These are phyloP conservation scores for Verticillium isaacii DNA, from an alignment of 2,329 filamentous ascomycete species.

Conservation along the genomic window DNA sequence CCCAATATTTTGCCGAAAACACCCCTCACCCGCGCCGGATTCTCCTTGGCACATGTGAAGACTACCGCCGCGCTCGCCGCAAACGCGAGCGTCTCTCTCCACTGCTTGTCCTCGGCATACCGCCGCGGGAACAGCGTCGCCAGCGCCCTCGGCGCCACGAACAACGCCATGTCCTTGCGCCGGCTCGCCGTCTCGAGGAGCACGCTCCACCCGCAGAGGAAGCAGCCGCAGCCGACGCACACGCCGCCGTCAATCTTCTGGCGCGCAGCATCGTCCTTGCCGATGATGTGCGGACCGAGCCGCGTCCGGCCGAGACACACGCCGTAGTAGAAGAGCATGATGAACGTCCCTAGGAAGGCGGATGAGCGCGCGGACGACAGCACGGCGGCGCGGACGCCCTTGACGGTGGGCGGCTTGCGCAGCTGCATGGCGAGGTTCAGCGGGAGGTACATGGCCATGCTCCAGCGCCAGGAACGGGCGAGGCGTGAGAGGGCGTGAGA, in stretches of 20 bases:
- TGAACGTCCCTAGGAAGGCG: conserved; percentile 72
- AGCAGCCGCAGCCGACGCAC: conserved; percentile 68
- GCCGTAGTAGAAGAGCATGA: conserved; percentile 78
- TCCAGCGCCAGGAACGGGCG: conserved; percentile 64
- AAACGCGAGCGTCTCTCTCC: conserved; percentile 63
- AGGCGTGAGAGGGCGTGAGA: conserved; percentile 67
- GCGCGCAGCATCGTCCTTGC: conserved; percentile 39
- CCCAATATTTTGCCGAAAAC: conserved; percentile 59
- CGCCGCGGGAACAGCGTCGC: conserved; percentile 69
- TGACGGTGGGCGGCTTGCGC: conserved; percentile 37
- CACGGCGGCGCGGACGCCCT: conserved; percentile 42
- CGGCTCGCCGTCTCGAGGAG: conserved; percentile 63
- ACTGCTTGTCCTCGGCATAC: conserved; percentile 59
- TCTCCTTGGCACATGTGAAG: conserved; percentile 62
- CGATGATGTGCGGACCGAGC: conserved; percentile 64
- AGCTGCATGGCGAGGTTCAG: conserved; percentile 64
- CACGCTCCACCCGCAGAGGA: conserved; percentile 78
- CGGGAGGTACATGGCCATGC: conserved; percentile 72
- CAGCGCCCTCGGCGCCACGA: conserved; percentile 74
- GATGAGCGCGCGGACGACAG: conserved; percentile 65
- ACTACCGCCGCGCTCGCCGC: conserved; percentile 64
- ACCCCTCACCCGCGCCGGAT: conserved; percentile 58
- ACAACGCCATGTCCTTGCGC: conserved; percentile 71
- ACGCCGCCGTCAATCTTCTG: conserved; percentile 57
- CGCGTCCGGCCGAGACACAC: conserved; percentile 74